A percentile compares a stretch with the other conserved stretches of the same genome.
These are phyloP conservation scores for Phlyctochytrium bullatum DNA, from an alignment of 192 early-diverging fungal genomes.

Conservation along the genomic window DNA sequence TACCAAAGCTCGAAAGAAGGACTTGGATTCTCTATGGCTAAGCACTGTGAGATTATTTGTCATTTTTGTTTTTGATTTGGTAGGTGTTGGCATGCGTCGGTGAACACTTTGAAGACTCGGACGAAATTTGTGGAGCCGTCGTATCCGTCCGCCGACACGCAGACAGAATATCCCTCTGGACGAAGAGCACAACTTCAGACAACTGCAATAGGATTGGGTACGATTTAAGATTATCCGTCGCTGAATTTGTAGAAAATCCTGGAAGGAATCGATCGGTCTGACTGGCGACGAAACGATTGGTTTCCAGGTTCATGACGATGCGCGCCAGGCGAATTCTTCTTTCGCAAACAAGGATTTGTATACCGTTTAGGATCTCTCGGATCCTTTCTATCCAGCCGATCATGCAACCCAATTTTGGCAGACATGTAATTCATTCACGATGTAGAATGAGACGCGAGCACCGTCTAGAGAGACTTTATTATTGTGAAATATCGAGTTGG, in stretches of 20 bases:
- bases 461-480: too few relatives aligned
- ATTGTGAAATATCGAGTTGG: too few relatives aligned
- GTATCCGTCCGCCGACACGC: slow-evolving; percentile 72
- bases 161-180: slow-evolving; percentile 81
- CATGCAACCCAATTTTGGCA: too few relatives aligned
- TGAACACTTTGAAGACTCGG: neutral
- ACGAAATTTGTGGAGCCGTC: slow-evolving; percentile 67
- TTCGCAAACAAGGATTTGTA: slow-evolving; percentile 30
- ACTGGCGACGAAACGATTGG: slow-evolving; percentile 29
- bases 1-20: slow-evolving; percentile 67
- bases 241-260: slow-evolving; percentile 21
- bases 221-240: slow-evolving; percentile 3
- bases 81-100: neutral
- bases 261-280: slow-evolving; percentile 31
- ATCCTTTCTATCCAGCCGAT: too few relatives aligned
- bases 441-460: too few relatives aligned
- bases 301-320: slow-evolving; percentile 43
- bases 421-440: too few relatives aligned
- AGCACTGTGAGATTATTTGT: slow-evolving; percentile 58
- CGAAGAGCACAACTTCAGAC: slow-evolving; percentile 8
- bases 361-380: slow-evolving; percentile 17
- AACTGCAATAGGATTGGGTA: slow-evolving; percentile 4
- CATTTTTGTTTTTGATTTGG: neutral
- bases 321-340: slow-evolving; percentile 29
- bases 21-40: slow-evolving; percentile 84